Percentiles rank a stretch among this genome's conserved stretches.
These are phyloP conservation scores for Orbilia ellipsospora DNA, from an alignment of 2,329 filamentous ascomycete species.

Conservation along the genomic window DNA sequence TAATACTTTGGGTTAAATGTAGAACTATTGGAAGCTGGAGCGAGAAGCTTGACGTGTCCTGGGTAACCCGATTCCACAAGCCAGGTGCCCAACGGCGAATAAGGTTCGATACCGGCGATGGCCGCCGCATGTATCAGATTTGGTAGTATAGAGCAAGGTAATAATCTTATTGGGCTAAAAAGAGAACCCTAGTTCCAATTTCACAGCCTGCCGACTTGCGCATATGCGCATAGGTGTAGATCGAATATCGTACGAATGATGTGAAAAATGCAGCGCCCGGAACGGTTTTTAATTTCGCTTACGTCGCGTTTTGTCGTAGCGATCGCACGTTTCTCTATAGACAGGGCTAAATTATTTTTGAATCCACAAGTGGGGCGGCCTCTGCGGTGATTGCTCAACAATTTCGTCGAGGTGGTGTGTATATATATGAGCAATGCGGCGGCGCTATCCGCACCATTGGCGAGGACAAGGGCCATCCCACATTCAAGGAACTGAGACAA, in stretches of 20 bases:
- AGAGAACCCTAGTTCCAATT: neutral
- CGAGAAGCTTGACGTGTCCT: slow-evolving; percentile 8
- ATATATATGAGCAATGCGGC: neutral
- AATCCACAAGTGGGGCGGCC: neutral
- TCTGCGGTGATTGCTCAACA: slow-evolving; percentile 1
- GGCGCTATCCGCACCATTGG: neutral
- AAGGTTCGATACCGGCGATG: neutral
- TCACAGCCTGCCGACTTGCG: neutral
- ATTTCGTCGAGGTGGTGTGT: neutral
- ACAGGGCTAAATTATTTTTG: slow-evolving; percentile 12
- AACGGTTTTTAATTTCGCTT: slow-evolving; percentile 25
- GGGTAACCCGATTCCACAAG: too few relatives aligned
- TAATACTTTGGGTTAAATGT: too few relatives aligned
- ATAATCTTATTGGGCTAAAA: slow-evolving; percentile 1
- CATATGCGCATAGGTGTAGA: neutral
- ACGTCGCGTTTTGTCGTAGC: slow-evolving; percentile 4
- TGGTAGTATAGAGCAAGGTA: slow-evolving; percentile 4
- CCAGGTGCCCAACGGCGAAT: neutral
- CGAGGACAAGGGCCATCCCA: neutral
- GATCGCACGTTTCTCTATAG: slow-evolving; percentile 8
- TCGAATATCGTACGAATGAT: slow-evolving; percentile 11
- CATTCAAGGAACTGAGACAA: slow-evolving; percentile 28
- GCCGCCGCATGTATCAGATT: neutral
- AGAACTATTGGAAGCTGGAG: neutral
- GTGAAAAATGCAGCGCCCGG: slow-evolving; percentile 8